Evolutionary conservation across 306 rosid species (phyloP).

Genomic region (Inga laurina): DNA sequence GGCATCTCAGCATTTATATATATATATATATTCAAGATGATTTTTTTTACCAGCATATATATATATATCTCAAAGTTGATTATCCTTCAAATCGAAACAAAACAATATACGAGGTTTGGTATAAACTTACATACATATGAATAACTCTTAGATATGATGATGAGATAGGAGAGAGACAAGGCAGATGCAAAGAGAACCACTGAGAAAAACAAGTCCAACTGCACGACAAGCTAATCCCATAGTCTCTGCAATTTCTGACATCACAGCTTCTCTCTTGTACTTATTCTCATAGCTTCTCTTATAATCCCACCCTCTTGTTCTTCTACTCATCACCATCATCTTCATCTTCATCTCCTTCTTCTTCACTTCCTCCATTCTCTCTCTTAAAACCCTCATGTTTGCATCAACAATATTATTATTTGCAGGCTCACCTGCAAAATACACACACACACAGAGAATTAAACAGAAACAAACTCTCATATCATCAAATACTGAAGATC

Average conservation of each 20-base stretch:
- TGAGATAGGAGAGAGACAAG: conserved; percentile 40
- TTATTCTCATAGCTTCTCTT: conserved; percentile 28
- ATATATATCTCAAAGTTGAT: no score
- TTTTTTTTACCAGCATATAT: no score
- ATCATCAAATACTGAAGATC: neutral
- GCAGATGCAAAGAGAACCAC: conserved; percentile 47
- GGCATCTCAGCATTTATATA: neutral
- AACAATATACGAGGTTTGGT: neutral
- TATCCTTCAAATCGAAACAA: neutral
- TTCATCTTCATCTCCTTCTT: conserved; percentile 33
- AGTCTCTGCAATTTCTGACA: conserved; percentile 35
- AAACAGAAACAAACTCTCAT: neutral
- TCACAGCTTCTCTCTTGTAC: conserved; percentile 28
- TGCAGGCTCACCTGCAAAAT: conserved; percentile 38
- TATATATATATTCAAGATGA: no score
- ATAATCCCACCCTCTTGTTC: conserved; percentile 43
- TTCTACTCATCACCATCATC: neutral
- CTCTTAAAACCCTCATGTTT: conserved; percentile 47
- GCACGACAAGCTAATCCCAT: conserved; percentile 45
- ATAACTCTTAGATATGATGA: neutral
- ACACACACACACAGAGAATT: neutral
- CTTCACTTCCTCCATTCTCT: conserved; percentile 44
- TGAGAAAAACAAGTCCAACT: conserved; percentile 52
- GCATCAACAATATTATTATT: conserved; percentile 49
- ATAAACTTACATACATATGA: neutral